phyloP scores from a whole-genome alignment of 139 green algal species.

The Penium margaritaceum region DNA sequence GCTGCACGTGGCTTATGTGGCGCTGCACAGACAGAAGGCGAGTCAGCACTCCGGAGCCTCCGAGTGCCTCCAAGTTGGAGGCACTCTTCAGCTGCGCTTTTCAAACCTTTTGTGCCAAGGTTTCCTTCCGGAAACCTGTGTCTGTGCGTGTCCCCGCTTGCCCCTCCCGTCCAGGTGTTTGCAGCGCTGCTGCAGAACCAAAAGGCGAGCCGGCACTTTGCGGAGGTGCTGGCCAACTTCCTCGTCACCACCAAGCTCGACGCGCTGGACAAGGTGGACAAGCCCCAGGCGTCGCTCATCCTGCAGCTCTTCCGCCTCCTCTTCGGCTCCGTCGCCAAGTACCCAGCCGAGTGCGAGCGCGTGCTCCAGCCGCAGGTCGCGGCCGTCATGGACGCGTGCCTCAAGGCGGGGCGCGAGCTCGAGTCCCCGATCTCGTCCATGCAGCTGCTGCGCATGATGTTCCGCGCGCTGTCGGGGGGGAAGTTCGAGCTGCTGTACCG shows the following conservation, averaged over 20 bases:
- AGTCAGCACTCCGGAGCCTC: too few relatives aligned
- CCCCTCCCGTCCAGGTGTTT: conserved; percentile 25
- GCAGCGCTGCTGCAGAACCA: conserved; percentile 40
- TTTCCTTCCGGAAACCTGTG: background rate
- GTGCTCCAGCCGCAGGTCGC: conserved; percentile 51
- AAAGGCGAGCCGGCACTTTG: conserved; percentile 36
- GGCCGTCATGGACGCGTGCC: conserved; percentile 45
- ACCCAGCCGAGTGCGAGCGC: conserved; percentile 41
- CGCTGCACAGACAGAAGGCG: too few relatives aligned
- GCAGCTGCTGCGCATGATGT: conserved; percentile 49
- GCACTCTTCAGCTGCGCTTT: too few relatives aligned
- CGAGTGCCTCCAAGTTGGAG: too few relatives aligned
- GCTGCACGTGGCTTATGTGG: too few relatives aligned
- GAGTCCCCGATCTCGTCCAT: conserved; percentile 37
- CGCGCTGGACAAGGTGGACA: conserved; percentile 39
- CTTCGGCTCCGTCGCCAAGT: conserved; percentile 51
- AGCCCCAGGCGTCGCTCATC: conserved; percentile 38
- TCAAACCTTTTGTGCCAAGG: too few relatives aligned
- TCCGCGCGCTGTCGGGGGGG: conserved; percentile 43
- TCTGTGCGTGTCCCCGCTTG: too few relatives aligned
- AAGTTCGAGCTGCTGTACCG: conserved; percentile 55
- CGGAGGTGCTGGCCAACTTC: conserved; percentile 47
- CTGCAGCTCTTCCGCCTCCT: conserved; percentile 59
- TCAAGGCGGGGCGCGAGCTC: conserved; percentile 37
- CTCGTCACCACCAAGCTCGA: conserved; percentile 54